Conservation (phyloP, 1,284 basidiomycete species). For the Xanthoconium separans region DNA sequence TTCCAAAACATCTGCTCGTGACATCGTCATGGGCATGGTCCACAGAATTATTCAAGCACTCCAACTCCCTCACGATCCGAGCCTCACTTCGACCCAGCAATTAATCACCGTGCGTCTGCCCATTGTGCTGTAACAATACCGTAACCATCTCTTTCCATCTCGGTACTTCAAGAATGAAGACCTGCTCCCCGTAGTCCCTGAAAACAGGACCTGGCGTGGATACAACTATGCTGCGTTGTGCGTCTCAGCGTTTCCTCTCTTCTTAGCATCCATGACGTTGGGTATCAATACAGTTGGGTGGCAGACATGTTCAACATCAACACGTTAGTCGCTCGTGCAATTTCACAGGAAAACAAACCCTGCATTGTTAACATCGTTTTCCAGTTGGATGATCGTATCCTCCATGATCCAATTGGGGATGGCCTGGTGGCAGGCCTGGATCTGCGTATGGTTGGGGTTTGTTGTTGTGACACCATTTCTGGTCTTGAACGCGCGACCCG, state of each 20-base stretch:
- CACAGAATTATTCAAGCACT: constrained; percentile 33
- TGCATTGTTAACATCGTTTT: neutral
- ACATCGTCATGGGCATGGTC: constrained; percentile 24
- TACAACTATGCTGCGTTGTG: constrained; percentile 69
- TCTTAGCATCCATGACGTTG: neutral
- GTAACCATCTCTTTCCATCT: constrained; percentile 15
- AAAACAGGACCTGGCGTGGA: constrained; percentile 57
- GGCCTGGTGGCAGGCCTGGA: constrained; percentile 83
- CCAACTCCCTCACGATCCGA: constrained; percentile 52
- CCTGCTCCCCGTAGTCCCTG: constrained; percentile 55
- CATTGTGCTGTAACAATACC: constrained; percentile 26
- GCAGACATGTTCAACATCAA: constrained; percentile 82
- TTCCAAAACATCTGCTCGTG: neutral
- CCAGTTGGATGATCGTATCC: constrained; percentile 74
- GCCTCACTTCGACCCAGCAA: constrained; percentile 48
- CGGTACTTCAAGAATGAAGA: constrained; percentile 55
- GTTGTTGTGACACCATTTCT: constrained; percentile 71
- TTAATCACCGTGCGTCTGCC: constrained; percentile 51
- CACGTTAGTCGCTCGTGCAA: constrained; percentile 47
- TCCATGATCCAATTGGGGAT: constrained; percentile 76
- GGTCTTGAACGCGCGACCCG: constrained; percentile 78
- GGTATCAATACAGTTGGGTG: constrained; percentile 57
- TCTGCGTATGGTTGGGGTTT: constrained; percentile 79
- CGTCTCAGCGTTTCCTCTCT: constrained; percentile 21
- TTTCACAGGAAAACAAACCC: neutral